Conservation (phyloP, 2,329 filamentous ascomycete genomes). For the Pseudopyrenochaeta lycopersici region DNA sequence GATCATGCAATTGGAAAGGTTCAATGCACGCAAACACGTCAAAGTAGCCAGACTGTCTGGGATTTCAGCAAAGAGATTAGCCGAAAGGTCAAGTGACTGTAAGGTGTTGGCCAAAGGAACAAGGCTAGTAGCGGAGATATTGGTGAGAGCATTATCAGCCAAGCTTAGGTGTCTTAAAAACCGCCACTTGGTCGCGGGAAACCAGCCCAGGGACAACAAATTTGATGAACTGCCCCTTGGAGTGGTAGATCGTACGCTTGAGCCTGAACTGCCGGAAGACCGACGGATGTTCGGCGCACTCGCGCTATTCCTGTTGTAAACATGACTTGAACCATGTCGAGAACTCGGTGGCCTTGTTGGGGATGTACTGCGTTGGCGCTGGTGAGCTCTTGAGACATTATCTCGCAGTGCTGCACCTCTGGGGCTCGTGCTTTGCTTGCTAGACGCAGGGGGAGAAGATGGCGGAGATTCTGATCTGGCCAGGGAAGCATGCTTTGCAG, state of each 20-base stretch:
- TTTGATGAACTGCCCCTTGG: constrained; percentile 78
- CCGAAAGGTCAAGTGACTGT: constrained; percentile 90
- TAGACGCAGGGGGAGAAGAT: constrained; percentile 45
- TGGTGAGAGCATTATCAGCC: constrained; percentile 88
- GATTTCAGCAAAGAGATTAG: constrained; percentile 92
- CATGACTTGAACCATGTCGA: constrained; percentile 71
- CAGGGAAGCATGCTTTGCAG: constrained; percentile 71
- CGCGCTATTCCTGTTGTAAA: constrained; percentile 66
- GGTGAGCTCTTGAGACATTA: constrained; percentile 54
- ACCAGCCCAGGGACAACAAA: constrained; percentile 72
- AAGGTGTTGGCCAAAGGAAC: constrained; percentile 85
- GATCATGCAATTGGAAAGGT: constrained; percentile 98
- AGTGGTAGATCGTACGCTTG: constrained; percentile 67
- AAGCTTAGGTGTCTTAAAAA: constrained; percentile 92
- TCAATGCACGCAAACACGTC: constrained; percentile 87
- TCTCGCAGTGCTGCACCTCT: constrained; percentile 66
- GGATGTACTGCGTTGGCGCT: constrained; percentile 77
- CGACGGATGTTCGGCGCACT: constrained; percentile 75
- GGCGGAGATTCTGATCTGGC: constrained; percentile 72
- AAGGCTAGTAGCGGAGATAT: constrained; percentile 78
- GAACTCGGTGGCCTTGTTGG: constrained; percentile 80
- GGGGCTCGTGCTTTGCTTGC: constrained; percentile 60
- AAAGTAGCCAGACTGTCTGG: constrained; percentile 89
- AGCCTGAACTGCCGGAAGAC: constrained; percentile 94
- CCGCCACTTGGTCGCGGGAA: constrained; percentile 91